These are phyloP conservation scores for Cryptococcus maquisensis DNA, from an alignment of 1,284 basidiomycete genomes.

Conservation along the genomic window DNA sequence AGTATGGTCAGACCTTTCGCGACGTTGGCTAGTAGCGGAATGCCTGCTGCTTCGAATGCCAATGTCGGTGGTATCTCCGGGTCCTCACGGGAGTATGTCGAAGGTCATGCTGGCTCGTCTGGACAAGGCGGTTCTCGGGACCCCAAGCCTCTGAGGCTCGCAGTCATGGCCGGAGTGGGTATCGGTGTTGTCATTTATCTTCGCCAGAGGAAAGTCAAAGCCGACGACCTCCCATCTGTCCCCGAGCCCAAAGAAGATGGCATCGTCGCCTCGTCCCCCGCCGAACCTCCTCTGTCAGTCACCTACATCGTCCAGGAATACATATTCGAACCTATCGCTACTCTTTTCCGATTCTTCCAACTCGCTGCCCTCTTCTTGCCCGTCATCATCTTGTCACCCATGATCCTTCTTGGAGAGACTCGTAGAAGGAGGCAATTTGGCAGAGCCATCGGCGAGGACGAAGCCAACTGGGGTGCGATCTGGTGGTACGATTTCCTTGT, in stretches of 20 bases:
- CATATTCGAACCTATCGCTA: constrained; percentile 83
- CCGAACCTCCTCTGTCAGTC: constrained; percentile 17
- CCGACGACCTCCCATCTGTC: constrained; percentile 12
- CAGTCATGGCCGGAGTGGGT: constrained; percentile 27
- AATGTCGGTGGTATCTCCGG: constrained; percentile 5
- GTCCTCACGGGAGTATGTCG: constrained; percentile 1
- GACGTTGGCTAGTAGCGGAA: constrained; percentile 23
- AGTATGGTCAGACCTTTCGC: constrained; percentile 28
- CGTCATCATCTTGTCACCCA: constrained; percentile 76
- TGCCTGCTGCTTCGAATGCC: constrained; percentile 18
- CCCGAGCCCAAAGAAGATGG: neutral
- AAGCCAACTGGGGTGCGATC: constrained; percentile 76
- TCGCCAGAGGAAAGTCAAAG: constrained; percentile 21
- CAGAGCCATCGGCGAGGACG: constrained; percentile 51
- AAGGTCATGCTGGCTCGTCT: neutral
- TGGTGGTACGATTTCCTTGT: constrained; percentile 96
- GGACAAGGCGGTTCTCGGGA: neutral
- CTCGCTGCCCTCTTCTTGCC: constrained; percentile 82
- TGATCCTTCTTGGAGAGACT: constrained; percentile 70
- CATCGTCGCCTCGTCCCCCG: constrained; percentile 20
- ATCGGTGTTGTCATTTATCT: constrained; percentile 24
- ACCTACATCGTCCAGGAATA: constrained; percentile 35
- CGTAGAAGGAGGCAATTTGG: constrained; percentile 16
- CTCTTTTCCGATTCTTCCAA: constrained; percentile 75
- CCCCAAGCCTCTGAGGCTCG: constrained; percentile 20